Percentiles rank a stretch among this genome's conserved stretches.
These are phyloP conservation scores for Saccharata proteae DNA, from an alignment of 2,329 filamentous ascomycete species.

Conservation along the genomic window DNA sequence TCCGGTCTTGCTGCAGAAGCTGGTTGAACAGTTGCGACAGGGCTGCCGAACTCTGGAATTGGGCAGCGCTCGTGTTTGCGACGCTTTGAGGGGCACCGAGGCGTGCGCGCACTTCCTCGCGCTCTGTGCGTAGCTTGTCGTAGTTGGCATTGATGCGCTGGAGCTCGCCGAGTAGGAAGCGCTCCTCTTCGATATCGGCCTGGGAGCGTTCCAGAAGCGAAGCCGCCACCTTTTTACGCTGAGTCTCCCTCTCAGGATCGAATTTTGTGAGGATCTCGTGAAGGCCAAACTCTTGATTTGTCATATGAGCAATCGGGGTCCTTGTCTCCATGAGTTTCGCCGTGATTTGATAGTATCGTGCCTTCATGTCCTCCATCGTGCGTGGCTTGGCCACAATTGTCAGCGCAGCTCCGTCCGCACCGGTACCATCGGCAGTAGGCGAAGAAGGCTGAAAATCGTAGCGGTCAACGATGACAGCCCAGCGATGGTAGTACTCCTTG, in stretches of 20 bases:
- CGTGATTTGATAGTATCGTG: constrained; percentile 81
- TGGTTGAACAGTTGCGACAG: constrained; percentile 71
- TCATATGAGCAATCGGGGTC: constrained; percentile 50
- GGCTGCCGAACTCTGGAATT: constrained; percentile 69
- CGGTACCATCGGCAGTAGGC: constrained; percentile 1
- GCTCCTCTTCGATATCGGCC: constrained; percentile 87
- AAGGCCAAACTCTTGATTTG: constrained; percentile 64
- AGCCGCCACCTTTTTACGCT: constrained; percentile 74
- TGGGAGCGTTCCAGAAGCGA: constrained; percentile 66
- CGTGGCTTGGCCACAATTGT: constrained; percentile 35
- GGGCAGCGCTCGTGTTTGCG: constrained; percentile 32
- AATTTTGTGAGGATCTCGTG: constrained; percentile 83
- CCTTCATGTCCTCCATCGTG: constrained; percentile 81
- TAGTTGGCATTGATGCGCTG: constrained; percentile 83
- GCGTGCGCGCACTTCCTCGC: constrained; percentile 73
- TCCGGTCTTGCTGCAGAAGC: constrained; percentile 71
- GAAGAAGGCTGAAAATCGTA: constrained; percentile 56
- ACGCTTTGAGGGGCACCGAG: constrained; percentile 68
- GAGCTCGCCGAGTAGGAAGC: constrained; percentile 76
- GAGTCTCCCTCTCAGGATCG: constrained; percentile 64
- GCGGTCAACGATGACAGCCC: constrained; percentile 83
- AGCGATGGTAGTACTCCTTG: constrained; percentile 72
- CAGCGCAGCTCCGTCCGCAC: constrained; percentile 11
- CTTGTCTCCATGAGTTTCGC: constrained; percentile 29
- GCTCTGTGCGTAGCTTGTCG: constrained; percentile 75